These are phyloP conservation scores for Phytophthora uliginosa DNA, from an alignment of 352 stramenopile genomes.

Conservation along the genomic window DNA sequence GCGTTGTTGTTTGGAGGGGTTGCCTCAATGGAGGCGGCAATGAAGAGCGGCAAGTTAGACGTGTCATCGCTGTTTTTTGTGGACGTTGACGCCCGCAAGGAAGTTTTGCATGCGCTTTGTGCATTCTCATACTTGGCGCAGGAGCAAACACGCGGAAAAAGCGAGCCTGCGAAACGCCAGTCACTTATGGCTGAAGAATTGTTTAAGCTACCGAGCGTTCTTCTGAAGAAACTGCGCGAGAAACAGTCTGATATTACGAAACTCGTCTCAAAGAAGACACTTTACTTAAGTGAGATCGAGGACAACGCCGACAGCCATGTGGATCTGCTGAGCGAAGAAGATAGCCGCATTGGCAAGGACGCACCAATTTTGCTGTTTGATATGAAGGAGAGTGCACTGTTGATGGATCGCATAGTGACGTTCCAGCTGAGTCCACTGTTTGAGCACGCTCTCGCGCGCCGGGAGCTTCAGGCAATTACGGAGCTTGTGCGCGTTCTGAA, in stretches of 20 bases:
- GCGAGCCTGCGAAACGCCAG: conserved; percentile 5
- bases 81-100: conserved; percentile 64
- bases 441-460: conserved; percentile 71
- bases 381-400: conserved; percentile 72
- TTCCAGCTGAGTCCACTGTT: conserved; percentile 85
- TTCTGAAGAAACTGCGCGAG: conserved; percentile 72
- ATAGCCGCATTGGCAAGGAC: conserved; percentile 75
- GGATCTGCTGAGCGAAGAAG: conserved; percentile 65
- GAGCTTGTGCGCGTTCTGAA: conserved; percentile 73
- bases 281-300: conserved; percentile 81
- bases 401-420: conserved; percentile 77
- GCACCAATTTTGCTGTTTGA: conserved; percentile 86
- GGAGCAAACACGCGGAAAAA: conserved; percentile 47
- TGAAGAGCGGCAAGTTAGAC: conserved; percentile 82
- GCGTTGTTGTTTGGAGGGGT: conserved; percentile 82
- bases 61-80: conserved; percentile 85
- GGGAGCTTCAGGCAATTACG: conserved; percentile 72
- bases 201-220: conserved; percentile 64
- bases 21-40: conserved; percentile 79
- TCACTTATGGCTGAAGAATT: conserved; percentile 75
- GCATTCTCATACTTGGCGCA: conserved; percentile 86
- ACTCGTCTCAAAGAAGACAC: conserved; percentile 73
- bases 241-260: conserved; percentile 61
- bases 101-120: conserved; percentile 83
- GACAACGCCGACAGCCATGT: conserved; percentile 60